Evolutionary conservation across 352 stramenopile species (phyloP), one percentile per base, ranked within the genome.

Genomic region (Phytophthora aleatoria): DNA sequence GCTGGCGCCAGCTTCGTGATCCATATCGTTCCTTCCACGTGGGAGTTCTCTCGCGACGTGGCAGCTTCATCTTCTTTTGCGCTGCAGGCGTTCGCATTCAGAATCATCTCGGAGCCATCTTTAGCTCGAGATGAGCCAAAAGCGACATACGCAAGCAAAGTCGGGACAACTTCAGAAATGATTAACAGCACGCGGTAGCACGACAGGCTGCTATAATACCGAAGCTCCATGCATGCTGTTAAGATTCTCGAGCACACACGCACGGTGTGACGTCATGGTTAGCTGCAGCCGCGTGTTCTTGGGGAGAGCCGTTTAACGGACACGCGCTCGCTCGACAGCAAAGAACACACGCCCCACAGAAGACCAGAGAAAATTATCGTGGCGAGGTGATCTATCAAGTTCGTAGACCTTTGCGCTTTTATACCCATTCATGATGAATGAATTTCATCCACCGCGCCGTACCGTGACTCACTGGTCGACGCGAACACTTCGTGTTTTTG

Each of bases 151-250:
- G 4, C 38, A 26, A 12, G 39, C 57, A 71, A 45, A 67, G 52
- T 33, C 44, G 39, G 53, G 39, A 3, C 27, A 71, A 65, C 57
- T 72, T 69, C 62, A 69, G 62, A 68, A 66, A 69, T 65, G 42
- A 64, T 74, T 64, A 57, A 70, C 20, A 20, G 20, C 20, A 20
- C 20, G 20, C 20, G 24, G 33, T 47, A 67, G 53, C 54, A 69
- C 57, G 57, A 59, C 64, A 67, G 50, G 16, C 44, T 58, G 38
- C 33, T 39, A n/a, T 27, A 57, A 20, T 20, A 20, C 20, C 20
- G 43, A 63, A 11, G 48, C 26, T 59, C 24, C 50, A 49, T 16
- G 20, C 9, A 48, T 30, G 31, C 8, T 55, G 16, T 16, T 26
- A n/a, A 12, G 15, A 51, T 43, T 53, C 24, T 48, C 4, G 3